Evolutionary conservation across 106 monocot species (phyloP).

Genomic region (Allium fistulosum): DNA sequence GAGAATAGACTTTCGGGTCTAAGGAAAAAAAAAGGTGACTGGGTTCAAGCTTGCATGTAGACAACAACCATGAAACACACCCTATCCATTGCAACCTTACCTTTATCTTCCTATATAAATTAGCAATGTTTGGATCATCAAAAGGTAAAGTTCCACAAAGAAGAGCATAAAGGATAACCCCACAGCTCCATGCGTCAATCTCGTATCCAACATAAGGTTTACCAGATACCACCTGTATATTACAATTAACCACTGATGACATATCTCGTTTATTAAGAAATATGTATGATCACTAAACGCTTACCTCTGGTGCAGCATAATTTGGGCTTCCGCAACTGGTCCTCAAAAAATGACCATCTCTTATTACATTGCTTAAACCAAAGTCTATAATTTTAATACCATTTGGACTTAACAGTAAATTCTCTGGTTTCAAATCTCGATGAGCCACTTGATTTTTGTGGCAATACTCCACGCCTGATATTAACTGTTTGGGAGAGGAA

Average conservation of each 20-base stretch:
- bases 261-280: no score
- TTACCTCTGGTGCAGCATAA: conserved; percentile 22
- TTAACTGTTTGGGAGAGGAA: conserved; percentile 7
- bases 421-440: conserved; percentile 23
- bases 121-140: conserved; percentile 11
- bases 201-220: conserved; percentile 14
- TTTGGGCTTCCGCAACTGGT: conserved; percentile 22
- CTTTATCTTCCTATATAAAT: conserved; percentile 17
- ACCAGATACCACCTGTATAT: conserved; percentile 14
- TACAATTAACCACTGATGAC: not conserved
- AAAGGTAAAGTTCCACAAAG: conserved; percentile 14
- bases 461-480: conserved; percentile 18
- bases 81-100: not conserved
- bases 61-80: no score
- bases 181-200: conserved; percentile 17
- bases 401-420: conserved; percentile 15
- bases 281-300: not conserved
- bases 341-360: conserved; percentile 20
- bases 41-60: not conserved
- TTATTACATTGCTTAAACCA: conserved; percentile 20
- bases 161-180: conserved; percentile 19
- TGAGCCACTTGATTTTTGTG: conserved; percentile 15
- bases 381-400: conserved; percentile 20
- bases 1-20: no score
- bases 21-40: not conserved